These are phyloP conservation scores for Chiua sp. DNA, from an alignment of 1,284 basidiomycete genomes.

Conservation along the genomic window DNA sequence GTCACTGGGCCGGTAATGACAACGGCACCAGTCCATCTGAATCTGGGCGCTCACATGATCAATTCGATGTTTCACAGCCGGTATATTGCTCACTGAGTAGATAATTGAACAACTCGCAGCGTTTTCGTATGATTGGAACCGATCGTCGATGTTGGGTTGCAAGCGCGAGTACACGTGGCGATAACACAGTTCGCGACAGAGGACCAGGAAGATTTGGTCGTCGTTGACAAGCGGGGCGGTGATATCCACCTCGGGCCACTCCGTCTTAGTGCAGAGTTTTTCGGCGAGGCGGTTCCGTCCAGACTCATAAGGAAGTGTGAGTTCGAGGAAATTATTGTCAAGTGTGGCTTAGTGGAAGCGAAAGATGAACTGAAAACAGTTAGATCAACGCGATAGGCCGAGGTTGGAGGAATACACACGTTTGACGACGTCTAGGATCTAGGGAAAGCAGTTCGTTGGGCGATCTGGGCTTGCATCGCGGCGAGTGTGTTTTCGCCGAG, in stretches of 20 bases:
- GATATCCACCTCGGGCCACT: slow-evolving; percentile 99
- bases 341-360: slow-evolving; percentile 90
- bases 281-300: slow-evolving; percentile 97
- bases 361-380: slow-evolving; percentile 74
- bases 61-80: no score
- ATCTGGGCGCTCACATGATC: no score
- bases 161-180: no score
- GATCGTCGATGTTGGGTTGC: no score
- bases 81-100: no score
- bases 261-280: slow-evolving; percentile 92
- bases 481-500: slow-evolving; percentile 70
- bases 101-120: no score
- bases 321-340: slow-evolving; percentile 87
- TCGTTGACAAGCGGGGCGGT: slow-evolving; percentile 94
- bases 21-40: no score
- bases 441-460: slow-evolving; percentile 77
- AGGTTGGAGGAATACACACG: slow-evolving; percentile 54
- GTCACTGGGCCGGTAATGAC: no score
- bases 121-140: no score
- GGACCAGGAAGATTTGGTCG: no score
- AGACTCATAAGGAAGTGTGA: slow-evolving; percentile 91
- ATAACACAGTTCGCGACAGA: no score
- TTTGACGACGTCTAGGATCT: slow-evolving; percentile 83
- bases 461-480: slow-evolving; percentile 80
- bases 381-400: background rate